Base-by-base conservation (phyloP, 2,329 filamentous ascomycete species). In the Pestalotiopsis sp. region DNA sequence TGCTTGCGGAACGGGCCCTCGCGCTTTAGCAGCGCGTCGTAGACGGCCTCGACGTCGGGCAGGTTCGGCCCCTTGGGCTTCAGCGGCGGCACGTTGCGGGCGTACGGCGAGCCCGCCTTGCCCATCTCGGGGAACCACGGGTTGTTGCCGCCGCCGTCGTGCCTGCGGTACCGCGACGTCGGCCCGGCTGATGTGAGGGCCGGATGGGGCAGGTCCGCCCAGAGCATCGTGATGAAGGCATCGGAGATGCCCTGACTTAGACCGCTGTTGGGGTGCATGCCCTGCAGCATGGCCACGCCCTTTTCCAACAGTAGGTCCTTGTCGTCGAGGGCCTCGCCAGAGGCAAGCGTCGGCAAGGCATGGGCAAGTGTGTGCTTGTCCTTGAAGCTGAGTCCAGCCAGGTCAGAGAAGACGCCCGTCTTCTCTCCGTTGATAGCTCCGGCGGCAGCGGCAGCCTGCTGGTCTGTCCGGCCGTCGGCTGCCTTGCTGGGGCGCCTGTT, bases 161-260 rank as follows among this genome's bases (percentile, higher is more conserved):
- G 80, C 69, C 78, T 74, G 71, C 83, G 75, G 72, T 84, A 84
- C 69, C 80, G 79, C 13, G 80, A 73, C 7, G 80, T 78, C 4
- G 84, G 84, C 13, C 85, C 85, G 56, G 83, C 81, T 13, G 82
- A 72, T 23, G 83, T 84, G 2, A 80, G 78, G 4, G 83, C 77
- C 13, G 85, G 85, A 73, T 87, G 85, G 39, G 85, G 85, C 14
- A 88, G 77, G 72, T 87, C 85, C 69, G 83, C 75, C 80, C 82
- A 88, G 3, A 88, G 79, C 84, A 86, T 85, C 5, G 77, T 77
- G 68, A 87, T 86, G 75, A 87, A 87, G 25, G 80, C 80, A 75
- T 85, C 80, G 3, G 84, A 84, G 6, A 85, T 78, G n/a, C 78
- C 81, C 57, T 80, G 74, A 64, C 82, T 81, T n/a, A 86, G 77